Base-by-base conservation (phyloP, 2,329 filamentous ascomycete species). In the Apiospora malaysiana region DNA sequence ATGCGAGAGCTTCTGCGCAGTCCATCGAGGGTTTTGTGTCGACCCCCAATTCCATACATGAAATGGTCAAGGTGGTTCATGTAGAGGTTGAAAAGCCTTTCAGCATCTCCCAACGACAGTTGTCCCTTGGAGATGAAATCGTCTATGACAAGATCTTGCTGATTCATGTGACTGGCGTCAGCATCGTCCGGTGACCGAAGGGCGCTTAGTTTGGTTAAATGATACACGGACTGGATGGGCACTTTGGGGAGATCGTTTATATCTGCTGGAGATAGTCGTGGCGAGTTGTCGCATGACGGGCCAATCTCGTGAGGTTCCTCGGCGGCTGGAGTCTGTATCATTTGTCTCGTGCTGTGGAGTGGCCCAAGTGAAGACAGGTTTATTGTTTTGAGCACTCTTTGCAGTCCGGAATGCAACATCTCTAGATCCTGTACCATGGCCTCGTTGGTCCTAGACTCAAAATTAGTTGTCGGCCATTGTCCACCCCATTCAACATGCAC, bases 1-100 rank as follows among this genome's bases (percentile, higher is more conserved):
- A 90, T 80, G 0, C 87, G 84, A 2, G 88, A 90, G 21, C 84
- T 84, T 23, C 86, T 84, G 21, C 89, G 85, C 12, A 90, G 81
- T 8, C 84, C 85, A 0, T 84, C 84, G 1, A 89, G 78, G 7
- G 85, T 83, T 63, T 81, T 80, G 72, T 88, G 86, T 8, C 85
- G 83, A 23, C 86, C 81, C 23, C 86, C 84, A 32, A 86, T 86
- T 3, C 83, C 82, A 70, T 87, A 88, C 71, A 88, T 81, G 69
- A 85, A 82, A 68, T 84, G 82, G 73, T 88, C 86, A 70, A 88
- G 83, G 0, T 83, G 84, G 66, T 85, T 82, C 65, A 83, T 84
- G 73, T 87, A 89, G 14, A 87, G 80, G 3, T 81, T 77, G 73
- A 88, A 88, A 0, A 89, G 77, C 63, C 86, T 82, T 66, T 88